These are phyloP conservation scores for Chenopodium berlandieri DNA, from an alignment of 148 eudicot genomes.

Conservation along the genomic window DNA sequence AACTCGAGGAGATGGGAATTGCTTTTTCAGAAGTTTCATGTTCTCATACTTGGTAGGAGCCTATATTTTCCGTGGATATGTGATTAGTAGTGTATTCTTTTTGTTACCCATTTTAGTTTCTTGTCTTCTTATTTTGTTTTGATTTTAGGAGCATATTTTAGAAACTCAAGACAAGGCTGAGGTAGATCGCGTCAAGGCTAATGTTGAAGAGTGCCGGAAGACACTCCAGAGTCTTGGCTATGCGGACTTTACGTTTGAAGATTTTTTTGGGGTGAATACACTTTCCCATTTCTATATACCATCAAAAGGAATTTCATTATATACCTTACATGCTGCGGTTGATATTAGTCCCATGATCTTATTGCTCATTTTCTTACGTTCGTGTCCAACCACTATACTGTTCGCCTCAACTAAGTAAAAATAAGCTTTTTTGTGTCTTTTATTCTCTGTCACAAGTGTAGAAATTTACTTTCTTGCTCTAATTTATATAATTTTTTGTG, in stretches of 20 bases:
- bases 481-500: slow-evolving; percentile 14
- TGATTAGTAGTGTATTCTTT: not conserved
- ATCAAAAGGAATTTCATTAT: not conserved
- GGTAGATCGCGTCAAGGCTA: slow-evolving; percentile 58
- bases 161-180: slow-evolving; percentile 80
- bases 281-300: not conserved
- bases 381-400: no score
- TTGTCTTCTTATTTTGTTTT: not conserved
- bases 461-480: no score
- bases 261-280: slow-evolving; percentile 68
- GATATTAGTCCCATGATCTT: not conserved
- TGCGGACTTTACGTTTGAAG: slow-evolving; percentile 95
- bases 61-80: not conserved
- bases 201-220: slow-evolving; percentile 74
- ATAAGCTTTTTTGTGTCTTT: no score
- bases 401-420: no score
- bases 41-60: slow-evolving; percentile 77
- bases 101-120: not conserved
- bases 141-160: slow-evolving; percentile 64
- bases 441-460: no score
- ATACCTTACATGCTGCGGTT: not conserved
- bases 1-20: slow-evolving; percentile 94
- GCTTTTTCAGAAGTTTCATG: slow-evolving; percentile 97
- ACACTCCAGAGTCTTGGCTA: slow-evolving; percentile 84
- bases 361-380: not conserved